Evolutionary conservation across 768 basidiomycete species (phyloP).

Genomic region (Punctularia strigosozonata): DNA sequence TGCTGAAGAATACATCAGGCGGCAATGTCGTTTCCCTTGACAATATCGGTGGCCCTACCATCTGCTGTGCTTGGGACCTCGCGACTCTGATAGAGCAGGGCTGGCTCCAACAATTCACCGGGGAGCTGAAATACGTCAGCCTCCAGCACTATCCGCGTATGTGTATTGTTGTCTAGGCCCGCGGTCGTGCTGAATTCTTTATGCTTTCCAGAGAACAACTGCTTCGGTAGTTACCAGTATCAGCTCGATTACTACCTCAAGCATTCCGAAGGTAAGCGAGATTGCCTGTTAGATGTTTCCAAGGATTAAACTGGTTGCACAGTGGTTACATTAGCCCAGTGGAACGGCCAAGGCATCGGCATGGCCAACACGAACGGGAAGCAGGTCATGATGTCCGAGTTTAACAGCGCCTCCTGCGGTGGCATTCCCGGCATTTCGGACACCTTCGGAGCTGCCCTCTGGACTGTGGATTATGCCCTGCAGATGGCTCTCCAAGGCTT

Average conservation of each 20-base stretch:
- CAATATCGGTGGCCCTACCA: constrained; percentile 36
- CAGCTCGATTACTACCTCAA: constrained; percentile 31
- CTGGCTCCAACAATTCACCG: constrained; percentile 23
- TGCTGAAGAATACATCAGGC: constrained; percentile 23
- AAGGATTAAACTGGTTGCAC: neutral
- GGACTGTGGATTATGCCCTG: constrained; percentile 41
- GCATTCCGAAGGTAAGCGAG: constrained; percentile 31
- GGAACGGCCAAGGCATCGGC: constrained; percentile 35
- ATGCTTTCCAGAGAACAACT: constrained; percentile 42
- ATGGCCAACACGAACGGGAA: constrained; percentile 16
- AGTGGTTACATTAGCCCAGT: constrained; percentile 29
- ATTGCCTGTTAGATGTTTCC: neutral
- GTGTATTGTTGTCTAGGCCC: too few species aligned
- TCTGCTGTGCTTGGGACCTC: constrained; percentile 42
- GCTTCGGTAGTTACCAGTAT: constrained; percentile 22
- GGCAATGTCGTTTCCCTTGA: constrained; percentile 26
- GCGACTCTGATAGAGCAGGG: constrained; percentile 29
- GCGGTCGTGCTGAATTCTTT: too few species aligned
- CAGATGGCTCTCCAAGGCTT: constrained; percentile 39
- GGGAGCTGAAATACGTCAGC: constrained; percentile 37
- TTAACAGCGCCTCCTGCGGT: constrained; percentile 42
- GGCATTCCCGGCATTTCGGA: constrained; percentile 37
- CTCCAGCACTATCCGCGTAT: too few species aligned
- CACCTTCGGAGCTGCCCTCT: constrained; percentile 35
- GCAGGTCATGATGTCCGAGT: constrained; percentile 38